phyloP scores from a whole-genome alignment of 2,329 filamentous ascomycete species.

The Clathrospora elynae region DNA sequence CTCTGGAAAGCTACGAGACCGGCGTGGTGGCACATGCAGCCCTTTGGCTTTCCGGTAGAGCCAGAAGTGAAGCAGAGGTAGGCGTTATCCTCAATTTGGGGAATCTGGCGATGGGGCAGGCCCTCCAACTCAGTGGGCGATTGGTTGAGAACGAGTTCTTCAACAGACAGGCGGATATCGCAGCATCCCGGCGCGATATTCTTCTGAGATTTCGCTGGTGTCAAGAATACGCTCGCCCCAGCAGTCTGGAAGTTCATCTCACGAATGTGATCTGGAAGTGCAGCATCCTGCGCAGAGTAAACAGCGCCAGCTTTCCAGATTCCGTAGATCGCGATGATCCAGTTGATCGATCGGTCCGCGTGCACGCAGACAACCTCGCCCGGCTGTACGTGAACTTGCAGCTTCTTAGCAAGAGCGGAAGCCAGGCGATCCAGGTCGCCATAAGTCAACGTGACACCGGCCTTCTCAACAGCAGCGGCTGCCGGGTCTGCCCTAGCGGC shows the following conservation, averaged over 20 bases:
- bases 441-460: conserved; percentile 5
- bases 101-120: background rate
- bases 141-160: conserved; percentile 13
- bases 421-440: conserved; percentile 7
- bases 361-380: conserved; percentile 38
- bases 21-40: conserved; percentile 32
- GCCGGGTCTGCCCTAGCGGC: conserved; percentile 7
- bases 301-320: conserved; percentile 41
- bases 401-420: conserved; percentile 2
- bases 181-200: conserved; percentile 11
- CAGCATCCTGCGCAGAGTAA: conserved; percentile 41
- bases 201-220: conserved; percentile 7
- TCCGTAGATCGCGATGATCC: conserved; percentile 46
- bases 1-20: conserved; percentile 47
- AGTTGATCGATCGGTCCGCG: conserved; percentile 42
- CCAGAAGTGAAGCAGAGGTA: conserved; percentile 56
- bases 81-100: conserved; percentile 22
- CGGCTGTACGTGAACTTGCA: conserved; percentile 1
- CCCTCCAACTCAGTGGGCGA: background rate
- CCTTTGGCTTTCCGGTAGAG: conserved; percentile 53
- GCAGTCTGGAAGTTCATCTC: conserved; percentile 28
- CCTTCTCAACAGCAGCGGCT: conserved; percentile 10
- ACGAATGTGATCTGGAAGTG: conserved; percentile 25
- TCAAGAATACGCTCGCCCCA: conserved; percentile 34
- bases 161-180: conserved; percentile 20